Evolutionary conservation across 1,284 basidiomycete genomes (phyloP).

Genomic region (Cronartium quercuum): DNA sequence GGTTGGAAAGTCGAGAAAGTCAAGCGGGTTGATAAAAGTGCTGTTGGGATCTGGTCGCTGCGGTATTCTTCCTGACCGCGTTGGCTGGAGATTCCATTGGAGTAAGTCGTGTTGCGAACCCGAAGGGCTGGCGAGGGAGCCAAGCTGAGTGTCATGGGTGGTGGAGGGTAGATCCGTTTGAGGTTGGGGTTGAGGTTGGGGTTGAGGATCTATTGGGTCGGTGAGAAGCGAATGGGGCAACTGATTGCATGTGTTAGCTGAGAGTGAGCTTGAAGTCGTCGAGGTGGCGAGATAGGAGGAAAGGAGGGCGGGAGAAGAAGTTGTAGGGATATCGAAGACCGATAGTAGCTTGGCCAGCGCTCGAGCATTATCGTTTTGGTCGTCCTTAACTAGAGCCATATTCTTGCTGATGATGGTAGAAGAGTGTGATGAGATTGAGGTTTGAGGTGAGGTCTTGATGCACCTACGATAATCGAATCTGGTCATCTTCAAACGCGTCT

Average conservation of each 20-base stretch:
- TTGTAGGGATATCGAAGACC: not conserved
- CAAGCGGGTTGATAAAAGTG: slow-evolving; percentile 14
- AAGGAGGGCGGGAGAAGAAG: no score
- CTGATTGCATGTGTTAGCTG: not conserved
- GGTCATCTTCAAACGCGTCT: no score
- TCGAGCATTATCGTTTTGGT: not conserved
- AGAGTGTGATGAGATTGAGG: no score
- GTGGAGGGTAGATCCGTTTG: not conserved
- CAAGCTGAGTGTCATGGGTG: no score
- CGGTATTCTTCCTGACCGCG: slow-evolving; percentile 28
- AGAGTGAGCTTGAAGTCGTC: not conserved
- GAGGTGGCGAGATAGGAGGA: not conserved
- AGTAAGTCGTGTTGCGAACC: no score
- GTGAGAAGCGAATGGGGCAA: not conserved
- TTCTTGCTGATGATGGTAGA: no score
- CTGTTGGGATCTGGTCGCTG: not conserved
- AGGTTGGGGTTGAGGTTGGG: not conserved
- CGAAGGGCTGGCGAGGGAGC: no score
- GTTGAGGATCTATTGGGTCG: not conserved
- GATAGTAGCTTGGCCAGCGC: not conserved
- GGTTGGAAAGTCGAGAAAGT: slow-evolving; percentile 21
- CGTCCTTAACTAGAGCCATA: no score
- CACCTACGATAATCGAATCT: no score
- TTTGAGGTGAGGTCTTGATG: no score
- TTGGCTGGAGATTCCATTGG: slow-evolving; percentile 8